Base-by-base conservation (phyloP, 768 basidiomycete genomes). In the Rhodotorula diobovata region DNA sequence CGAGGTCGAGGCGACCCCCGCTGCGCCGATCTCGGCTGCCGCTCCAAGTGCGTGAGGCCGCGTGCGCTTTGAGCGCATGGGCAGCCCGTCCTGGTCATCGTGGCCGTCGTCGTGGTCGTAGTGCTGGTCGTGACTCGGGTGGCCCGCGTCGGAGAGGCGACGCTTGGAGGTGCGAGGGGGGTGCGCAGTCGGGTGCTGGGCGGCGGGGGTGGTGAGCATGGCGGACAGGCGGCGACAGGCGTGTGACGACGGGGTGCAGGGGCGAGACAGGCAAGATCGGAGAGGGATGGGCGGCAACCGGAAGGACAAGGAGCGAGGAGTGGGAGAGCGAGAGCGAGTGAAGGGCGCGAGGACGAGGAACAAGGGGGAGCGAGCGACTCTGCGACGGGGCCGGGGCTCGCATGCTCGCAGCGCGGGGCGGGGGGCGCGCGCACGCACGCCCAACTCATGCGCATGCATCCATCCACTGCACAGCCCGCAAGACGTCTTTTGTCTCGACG, bases 121-220 rank as follows among this genome's bases (percentile, higher is more conserved):
- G 46, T 46, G n/a, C 48, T 23, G 14, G 51, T 2, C n/a, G n/a
- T 4, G 28, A n/a, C 12, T 14, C 15, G 57, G 23, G 4, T n/a
- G n/a, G n/a, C n/a, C n/a, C n/a, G 57, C 57, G 57, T 58, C 25
- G 28, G 57, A 58, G 25, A 58, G 57, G 15, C 57, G 57, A 6
- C 57, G 57, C 57, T 58, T 58, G 28, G 57, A n/a, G 57, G 57
- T 25, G 21, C 57, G 35, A 6, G 14, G 37, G 39, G 37, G 28
- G 8, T 43, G 41, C 41, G 41, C 39, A 10, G 37, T 6, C 7
- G 37, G 23, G 8, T 20, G 35, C 25, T 39, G 57, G 14, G 28
- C 37, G 57, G 57, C 37, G 57, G 34, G 35, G 34, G 21, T 21
- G 56, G 20, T 6, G 37, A 18, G n/a, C 28, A 30, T 16, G 57